These are phyloP conservation scores for Clitocybe nebularis DNA, from an alignment of 1,284 basidiomycete species.

Conservation along the genomic window DNA sequence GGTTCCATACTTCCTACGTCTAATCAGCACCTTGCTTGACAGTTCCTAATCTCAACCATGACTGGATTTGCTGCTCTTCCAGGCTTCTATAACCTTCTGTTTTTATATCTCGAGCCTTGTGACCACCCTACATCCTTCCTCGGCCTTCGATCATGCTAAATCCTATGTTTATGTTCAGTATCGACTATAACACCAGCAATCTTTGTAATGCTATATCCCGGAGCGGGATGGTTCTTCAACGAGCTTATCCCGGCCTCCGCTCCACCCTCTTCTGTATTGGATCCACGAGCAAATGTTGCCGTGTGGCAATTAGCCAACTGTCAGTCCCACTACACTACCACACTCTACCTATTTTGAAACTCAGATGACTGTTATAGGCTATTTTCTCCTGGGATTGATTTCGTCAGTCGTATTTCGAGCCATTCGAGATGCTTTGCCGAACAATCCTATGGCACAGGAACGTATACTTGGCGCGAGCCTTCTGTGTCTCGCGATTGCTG, in stretches of 20 bases:
- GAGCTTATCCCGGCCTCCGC: slow-evolving; percentile 54
- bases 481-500: slow-evolving; percentile 64
- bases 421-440: slow-evolving; percentile 55
- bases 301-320: slow-evolving; percentile 74
- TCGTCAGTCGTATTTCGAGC: slow-evolving; percentile 71
- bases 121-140: slow-evolving; percentile 20
- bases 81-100: slow-evolving; percentile 64
- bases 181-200: slow-evolving; percentile 58
- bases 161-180: slow-evolving; percentile 29
- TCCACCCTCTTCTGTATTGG: slow-evolving; percentile 32
- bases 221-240: slow-evolving; percentile 68
- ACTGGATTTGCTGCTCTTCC: slow-evolving; percentile 54
- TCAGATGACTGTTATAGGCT: slow-evolving; percentile 43
- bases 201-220: slow-evolving; percentile 58
- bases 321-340: slow-evolving; percentile 33
- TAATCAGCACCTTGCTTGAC: background rate
- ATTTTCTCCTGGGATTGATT: slow-evolving; percentile 62
- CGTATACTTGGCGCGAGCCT: slow-evolving; percentile 64
- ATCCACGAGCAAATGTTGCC: slow-evolving; percentile 58
- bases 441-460: slow-evolving; percentile 64
- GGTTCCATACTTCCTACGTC: background rate
- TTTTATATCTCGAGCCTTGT: slow-evolving; percentile 71
- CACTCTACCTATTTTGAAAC: too few relatives aligned
- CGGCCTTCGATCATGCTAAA: slow-evolving; percentile 3
- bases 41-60: slow-evolving; percentile 1